A percentile compares a stretch with the other conserved stretches of the same genome.
Evolutionary conservation across 1,284 basidiomycete genomes (phyloP).

Genomic region (Rhodotorula mucilaginosa): DNA sequence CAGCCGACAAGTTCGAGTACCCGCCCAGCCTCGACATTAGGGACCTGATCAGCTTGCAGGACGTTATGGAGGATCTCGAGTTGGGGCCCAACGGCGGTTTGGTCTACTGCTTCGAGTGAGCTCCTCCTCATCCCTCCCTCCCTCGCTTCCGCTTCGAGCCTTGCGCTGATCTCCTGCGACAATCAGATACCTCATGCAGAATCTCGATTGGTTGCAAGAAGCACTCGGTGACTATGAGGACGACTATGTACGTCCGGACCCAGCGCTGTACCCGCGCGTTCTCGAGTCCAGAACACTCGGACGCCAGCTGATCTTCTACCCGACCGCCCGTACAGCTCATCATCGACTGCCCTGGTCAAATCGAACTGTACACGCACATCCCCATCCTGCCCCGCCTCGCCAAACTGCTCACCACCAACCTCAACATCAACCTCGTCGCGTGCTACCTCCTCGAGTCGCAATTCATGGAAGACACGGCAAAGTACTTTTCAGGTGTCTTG

Average conservation of each 20-base stretch:
- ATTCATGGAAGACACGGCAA: conserved; percentile 98
- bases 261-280: not conserved
- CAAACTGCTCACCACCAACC: conserved; percentile 57
- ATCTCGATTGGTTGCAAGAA: conserved; percentile 99
- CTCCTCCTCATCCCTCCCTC: conserved; percentile 42
- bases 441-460: conserved; percentile 95
- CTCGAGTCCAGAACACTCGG: not conserved
- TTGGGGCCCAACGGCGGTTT: conserved; percentile 97
- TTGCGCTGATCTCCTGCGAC: too few relatives aligned
- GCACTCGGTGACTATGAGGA: conserved; percentile 91
- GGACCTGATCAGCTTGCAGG: conserved; percentile 86
- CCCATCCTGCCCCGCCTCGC: conserved; percentile 90
- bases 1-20: conserved; percentile 90
- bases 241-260: conserved; percentile 64
- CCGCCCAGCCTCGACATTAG: conserved; percentile 89
- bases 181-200: conserved; percentile 84
- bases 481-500: conserved; percentile 98
- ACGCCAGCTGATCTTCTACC: not conserved
- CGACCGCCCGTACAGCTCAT: conserved; percentile 58
- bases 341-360: conserved; percentile 98
- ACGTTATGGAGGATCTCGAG: conserved; percentile 93
- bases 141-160: too few relatives aligned
- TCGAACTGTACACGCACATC: conserved; percentile 98
- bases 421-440: conserved; percentile 75
- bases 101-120: conserved; percentile 99